phyloP scores from a whole-genome alignment of 805 yeast species.

The Yarrowia deformans region DNA sequence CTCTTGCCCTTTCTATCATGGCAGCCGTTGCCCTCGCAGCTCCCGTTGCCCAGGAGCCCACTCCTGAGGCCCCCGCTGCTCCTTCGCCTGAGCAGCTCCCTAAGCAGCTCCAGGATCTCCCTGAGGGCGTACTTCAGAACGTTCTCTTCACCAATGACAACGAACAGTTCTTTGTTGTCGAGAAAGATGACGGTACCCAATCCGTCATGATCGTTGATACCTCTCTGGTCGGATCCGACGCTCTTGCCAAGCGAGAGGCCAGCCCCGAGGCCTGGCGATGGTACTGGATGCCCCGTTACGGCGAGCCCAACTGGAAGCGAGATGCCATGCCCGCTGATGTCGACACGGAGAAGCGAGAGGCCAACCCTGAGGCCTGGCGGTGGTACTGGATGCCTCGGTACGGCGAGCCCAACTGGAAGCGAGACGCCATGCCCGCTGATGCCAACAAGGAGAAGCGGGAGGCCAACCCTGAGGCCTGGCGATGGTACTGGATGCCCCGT shows the following conservation, averaged over 20 bases:
- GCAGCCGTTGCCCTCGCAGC: slow-evolving; percentile 17
- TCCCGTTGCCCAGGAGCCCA: slow-evolving; percentile 5
- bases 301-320: slow-evolving; percentile 38
- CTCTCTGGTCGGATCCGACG: neutral
- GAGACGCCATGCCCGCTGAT: neutral
- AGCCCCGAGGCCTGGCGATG: slow-evolving; percentile 32
- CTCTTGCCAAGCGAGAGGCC: slow-evolving; percentile 30
- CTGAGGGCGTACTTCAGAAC: slow-evolving; percentile 25
- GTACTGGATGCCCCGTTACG: slow-evolving; percentile 13
- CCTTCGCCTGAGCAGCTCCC: slow-evolving; percentile 2
- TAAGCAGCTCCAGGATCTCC: slow-evolving; percentile 24
- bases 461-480: slow-evolving; percentile 24
- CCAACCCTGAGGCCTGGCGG: slow-evolving; percentile 18
- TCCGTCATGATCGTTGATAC: neutral
- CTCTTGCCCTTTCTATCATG: slow-evolving; percentile 12
- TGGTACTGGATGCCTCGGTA: slow-evolving; percentile 1
- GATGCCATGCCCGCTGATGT: slow-evolving; percentile 28
- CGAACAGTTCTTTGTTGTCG: slow-evolving; percentile 6
- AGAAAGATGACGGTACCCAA: slow-evolving; percentile 3
- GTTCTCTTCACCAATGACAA: slow-evolving; percentile 3
- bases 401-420: slow-evolving; percentile 31
- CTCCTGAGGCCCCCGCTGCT: neutral
- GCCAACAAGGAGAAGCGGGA: neutral
- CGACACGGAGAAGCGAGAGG: slow-evolving; percentile 10
- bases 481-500: slow-evolving; percentile 20